Evolutionary conservation across 371 early-diverging fungal species (phyloP).

Genomic region (Mortierella sp.): DNA sequence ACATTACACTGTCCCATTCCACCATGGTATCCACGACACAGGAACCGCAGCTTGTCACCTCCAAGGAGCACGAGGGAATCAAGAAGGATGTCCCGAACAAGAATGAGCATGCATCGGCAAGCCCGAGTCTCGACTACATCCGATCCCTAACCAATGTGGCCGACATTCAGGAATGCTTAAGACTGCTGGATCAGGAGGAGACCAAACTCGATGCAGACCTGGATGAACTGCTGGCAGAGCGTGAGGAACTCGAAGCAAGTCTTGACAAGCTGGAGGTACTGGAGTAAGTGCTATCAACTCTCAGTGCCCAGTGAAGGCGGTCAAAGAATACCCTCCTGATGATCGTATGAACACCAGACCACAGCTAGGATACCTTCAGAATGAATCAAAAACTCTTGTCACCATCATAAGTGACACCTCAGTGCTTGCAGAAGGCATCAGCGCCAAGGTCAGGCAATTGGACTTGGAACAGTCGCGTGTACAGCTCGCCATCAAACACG

Average conservation of each 20-base stretch:
- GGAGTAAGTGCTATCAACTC: conserved; percentile 51
- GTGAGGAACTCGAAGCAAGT: conserved; percentile 52
- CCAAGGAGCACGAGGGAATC: not conserved
- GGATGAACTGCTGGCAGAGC: conserved; percentile 63
- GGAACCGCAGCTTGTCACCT: not conserved
- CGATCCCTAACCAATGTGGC: conserved; percentile 66
- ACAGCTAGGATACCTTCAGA: conserved; percentile 62
- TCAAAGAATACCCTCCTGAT: not conserved
- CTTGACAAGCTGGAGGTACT: conserved; percentile 63
- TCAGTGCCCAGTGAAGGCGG: not conserved
- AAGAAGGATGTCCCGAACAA: conserved; percentile 1
- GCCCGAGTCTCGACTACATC: conserved; percentile 31
- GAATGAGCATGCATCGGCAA: conserved; percentile 5
- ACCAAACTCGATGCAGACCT: conserved; percentile 70
- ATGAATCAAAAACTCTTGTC: conserved; percentile 65
- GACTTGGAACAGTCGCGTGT: conserved; percentile 86
- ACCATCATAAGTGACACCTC: conserved; percentile 76
- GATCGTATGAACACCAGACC: conserved; percentile 58
- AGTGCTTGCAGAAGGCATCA: conserved; percentile 80
- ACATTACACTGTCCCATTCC: conserved; percentile 1
- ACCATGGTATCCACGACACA: conserved; percentile 23
- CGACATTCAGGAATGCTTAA: conserved; percentile 72
- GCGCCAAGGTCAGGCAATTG: conserved; percentile 82
- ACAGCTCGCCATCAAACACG: conserved; percentile 72
- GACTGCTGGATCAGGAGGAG: conserved; percentile 74